Conservation (phyloP, 2,329 filamentous ascomycete genomes). For the Calonectria pseudoturangicola region DNA sequence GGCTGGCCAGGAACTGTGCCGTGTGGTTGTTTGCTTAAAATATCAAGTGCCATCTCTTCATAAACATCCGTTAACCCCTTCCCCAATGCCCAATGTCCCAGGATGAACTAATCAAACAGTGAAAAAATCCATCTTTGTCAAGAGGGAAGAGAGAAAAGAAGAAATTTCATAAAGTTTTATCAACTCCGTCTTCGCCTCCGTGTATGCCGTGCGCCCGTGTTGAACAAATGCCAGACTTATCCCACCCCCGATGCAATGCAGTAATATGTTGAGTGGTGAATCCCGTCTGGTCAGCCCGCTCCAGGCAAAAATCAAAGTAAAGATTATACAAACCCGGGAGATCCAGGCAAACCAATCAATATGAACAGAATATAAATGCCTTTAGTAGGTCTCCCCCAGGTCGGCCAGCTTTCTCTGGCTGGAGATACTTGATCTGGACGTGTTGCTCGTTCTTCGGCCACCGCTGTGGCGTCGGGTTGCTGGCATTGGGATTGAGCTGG, state of each 20-base stretch:
- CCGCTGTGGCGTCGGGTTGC: conserved; percentile 66
- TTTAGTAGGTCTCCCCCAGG: conserved; percentile 73
- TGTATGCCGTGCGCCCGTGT: conserved; percentile 52
- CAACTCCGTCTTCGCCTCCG: conserved; percentile 54
- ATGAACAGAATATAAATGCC: conserved; percentile 41
- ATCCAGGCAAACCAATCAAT: conserved; percentile 33
- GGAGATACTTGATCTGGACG: conserved; percentile 57
- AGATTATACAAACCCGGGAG: conserved; percentile 44
- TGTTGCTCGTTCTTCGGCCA: conserved; percentile 64
- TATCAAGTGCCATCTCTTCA: conserved; percentile 56
- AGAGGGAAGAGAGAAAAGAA: conserved; percentile 51
- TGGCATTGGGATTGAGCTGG: conserved; percentile 69
- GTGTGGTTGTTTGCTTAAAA: conserved; percentile 40
- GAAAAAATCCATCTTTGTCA: conserved; percentile 51
- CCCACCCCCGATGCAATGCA: conserved; percentile 50
- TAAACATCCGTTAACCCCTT: conserved; percentile 54
- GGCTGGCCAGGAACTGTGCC: conserved; percentile 35
- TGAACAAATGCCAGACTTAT: conserved; percentile 52
- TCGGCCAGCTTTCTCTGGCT: conserved; percentile 67
- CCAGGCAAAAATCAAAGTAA: conserved; percentile 50
- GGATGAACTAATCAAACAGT: conserved; percentile 52
- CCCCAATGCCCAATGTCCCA: conserved; percentile 50
- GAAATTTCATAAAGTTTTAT: conserved; percentile 56
- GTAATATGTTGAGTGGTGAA: conserved; percentile 38
- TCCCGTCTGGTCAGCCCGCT: conserved; percentile 49